These are phyloP conservation scores for Cercospora sp. DNA, from an alignment of 2,329 filamentous ascomycete species.

Conservation along the genomic window DNA sequence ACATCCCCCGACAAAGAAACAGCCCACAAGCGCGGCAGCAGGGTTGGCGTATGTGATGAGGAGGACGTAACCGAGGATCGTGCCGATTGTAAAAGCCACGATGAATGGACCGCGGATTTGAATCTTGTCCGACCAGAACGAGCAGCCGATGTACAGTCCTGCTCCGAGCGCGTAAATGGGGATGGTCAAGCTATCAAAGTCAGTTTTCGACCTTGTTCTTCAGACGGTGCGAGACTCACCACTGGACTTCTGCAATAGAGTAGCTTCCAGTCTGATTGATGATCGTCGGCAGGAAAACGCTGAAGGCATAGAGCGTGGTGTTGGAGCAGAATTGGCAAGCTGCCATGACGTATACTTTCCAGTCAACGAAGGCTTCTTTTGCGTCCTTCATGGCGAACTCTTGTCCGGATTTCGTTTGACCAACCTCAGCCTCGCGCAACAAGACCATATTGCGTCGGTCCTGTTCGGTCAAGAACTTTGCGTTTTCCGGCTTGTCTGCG, in stretches of 20 bases:
- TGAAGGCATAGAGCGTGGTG: conserved; percentile 57
- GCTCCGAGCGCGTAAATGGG: conserved; percentile 58
- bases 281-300: conserved; percentile 59
- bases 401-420: conserved; percentile 43
- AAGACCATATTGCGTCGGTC: conserved; percentile 60
- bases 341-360: conserved; percentile 73
- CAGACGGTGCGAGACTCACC: not conserved
- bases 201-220: not conserved
- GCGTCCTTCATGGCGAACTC: conserved; percentile 62
- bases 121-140: conserved; percentile 50
- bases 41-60: conserved; percentile 20
- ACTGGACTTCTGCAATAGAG: conserved; percentile 51
- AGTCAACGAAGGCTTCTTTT: conserved; percentile 65
- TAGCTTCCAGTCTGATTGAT: conserved; percentile 53
- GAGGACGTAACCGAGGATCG: conserved; percentile 30
- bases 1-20: conserved; percentile 36
- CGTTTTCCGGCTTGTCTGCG: conserved; percentile 64
- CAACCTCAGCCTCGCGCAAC: conserved; percentile 52
- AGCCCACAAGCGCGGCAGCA: conserved; percentile 27
- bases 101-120: conserved; percentile 30
- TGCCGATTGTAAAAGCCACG: conserved; percentile 23
- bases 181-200: conserved; percentile 50
- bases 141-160: conserved; percentile 47
- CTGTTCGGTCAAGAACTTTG: conserved; percentile 58
- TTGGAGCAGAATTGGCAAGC: conserved; percentile 65